Evolutionary conservation across 345 rosid species (phyloP).

Genomic region (Eucalyptus fibrosa): DNA sequence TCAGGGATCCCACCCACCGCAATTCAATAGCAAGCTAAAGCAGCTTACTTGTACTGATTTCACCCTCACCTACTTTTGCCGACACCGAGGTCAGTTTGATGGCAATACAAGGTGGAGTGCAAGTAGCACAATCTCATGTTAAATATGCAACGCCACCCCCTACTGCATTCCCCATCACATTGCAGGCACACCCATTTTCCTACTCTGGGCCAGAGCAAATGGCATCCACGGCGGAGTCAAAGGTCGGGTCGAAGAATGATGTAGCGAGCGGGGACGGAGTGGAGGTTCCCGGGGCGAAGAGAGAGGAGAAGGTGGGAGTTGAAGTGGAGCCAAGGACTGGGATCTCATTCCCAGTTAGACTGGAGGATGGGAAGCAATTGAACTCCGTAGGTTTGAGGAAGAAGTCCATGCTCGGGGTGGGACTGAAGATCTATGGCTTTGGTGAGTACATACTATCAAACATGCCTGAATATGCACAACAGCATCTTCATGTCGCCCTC

Average conservation of each 20-base stretch:
- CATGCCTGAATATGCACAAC: neutral
- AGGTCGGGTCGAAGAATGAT: neutral
- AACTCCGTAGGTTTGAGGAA: slow-evolving; percentile 20
- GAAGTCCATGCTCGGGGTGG: slow-evolving; percentile 34
- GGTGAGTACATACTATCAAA: slow-evolving; percentile 2
- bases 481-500: neutral
- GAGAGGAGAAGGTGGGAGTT: slow-evolving; percentile 8
- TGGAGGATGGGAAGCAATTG: slow-evolving; percentile 36
- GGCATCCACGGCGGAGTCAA: neutral
- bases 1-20: neutral
- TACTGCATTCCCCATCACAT: neutral
- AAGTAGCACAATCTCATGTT: neutral
- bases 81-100: neutral
- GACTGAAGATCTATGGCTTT: slow-evolving; percentile 23
- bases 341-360: slow-evolving; percentile 25
- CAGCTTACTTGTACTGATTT: neutral
- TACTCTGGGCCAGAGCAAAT: neutral
- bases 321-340: slow-evolving; percentile 39
- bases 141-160: neutral
- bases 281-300: neutral
- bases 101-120: neutral
- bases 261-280: neutral
- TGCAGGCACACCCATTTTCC: neutral
- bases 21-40: neutral
- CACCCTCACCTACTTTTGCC: neutral